Base-by-base conservation (phyloP, 768 basidiomycete species). In the Glaciozyma antarctica region DNA sequence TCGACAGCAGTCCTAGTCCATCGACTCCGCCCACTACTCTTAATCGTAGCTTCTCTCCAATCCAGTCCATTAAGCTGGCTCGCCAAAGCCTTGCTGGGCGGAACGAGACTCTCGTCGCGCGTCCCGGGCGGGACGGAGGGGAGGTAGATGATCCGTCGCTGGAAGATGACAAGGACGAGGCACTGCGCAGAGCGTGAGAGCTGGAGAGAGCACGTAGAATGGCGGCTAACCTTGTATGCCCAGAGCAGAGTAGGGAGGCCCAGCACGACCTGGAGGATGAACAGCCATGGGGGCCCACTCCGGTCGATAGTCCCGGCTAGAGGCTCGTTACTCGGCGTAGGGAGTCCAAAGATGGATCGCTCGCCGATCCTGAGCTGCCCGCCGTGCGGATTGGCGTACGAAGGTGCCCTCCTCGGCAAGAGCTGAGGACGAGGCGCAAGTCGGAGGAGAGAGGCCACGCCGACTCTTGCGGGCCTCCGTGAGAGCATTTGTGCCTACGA, bases 121-220 rank as follows among this genome's bases (percentile, higher is more conserved):
- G 80, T 76, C 21, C 79, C 78, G 0, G 77, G 75, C 2, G 81
- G 81, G 0, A 76, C 77, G 45, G 80, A 81, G 0, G 79, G 78
- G 78, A 83, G 81, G 72, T 83, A 83, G 26, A 83, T 81, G 47
- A 83, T 77, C 56, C 78, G 78, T 3, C 82, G 77, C 65, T 82
- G 81, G 57, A 82, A 81, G 1, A 81, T 32, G 5, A 81, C 71
- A 72, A 82, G 75, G 76, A 82, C 78, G 4, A 79, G 43, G 68
- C 80, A 81, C 81, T 82, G 68, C 10, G 6, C 2, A 6, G 19
- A 10, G 0, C 12, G 48, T 1, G 22, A n/a, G 32, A 26, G 19
- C 30, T 16, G 12, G 1, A 24, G 3, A 13, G 38, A 19, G n/a
- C n/a, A 49, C 34, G 38, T n/a, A n/a, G 53, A 34, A 1, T 38